Conservation (phyloP, 73 alveolate species). For the Uronychia setigera region DNA sequence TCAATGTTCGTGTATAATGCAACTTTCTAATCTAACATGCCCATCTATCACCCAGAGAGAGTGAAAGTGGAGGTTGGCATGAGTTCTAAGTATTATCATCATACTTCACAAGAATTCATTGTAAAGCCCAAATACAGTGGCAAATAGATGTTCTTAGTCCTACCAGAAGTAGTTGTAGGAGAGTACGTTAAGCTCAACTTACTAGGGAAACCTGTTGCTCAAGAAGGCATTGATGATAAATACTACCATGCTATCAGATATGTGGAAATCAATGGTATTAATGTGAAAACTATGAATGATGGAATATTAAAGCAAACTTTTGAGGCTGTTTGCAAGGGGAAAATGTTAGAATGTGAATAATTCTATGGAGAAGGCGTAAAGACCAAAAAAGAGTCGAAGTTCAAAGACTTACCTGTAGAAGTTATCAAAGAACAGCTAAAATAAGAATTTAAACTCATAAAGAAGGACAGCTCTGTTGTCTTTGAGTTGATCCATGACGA, state of each 20-base stretch:
- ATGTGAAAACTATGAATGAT: no score
- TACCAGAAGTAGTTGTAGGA: constrained; percentile 36
- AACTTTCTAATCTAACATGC: not conserved
- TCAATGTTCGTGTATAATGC: not conserved
- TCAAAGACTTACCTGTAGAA: no score
- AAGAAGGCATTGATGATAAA: constrained; percentile 22
- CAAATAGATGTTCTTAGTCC: constrained; percentile 18
- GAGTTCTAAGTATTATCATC: constrained; percentile 18
- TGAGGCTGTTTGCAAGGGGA: no score
- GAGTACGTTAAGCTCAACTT: constrained; percentile 27
- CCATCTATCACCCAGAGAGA: constrained; percentile 19
- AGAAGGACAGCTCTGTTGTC: no score
- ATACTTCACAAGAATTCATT: not conserved
- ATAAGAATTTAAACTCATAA: no score
- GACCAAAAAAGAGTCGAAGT: no score
- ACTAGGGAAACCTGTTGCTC: constrained; percentile 30
- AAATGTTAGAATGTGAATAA: no score
- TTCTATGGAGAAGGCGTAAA: no score
- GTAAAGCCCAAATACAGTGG: constrained; percentile 10
- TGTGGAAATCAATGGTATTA: constrained; percentile 26
- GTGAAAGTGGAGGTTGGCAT: constrained; percentile 24
- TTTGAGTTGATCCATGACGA: no score
- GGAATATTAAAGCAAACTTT: no score
- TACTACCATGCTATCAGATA: constrained; percentile 25
- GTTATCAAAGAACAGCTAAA: no score